Evolutionary conservation across 2,329 filamentous ascomycete genomes (phyloP).

Genomic region (Cordyceps pruinosa): DNA sequence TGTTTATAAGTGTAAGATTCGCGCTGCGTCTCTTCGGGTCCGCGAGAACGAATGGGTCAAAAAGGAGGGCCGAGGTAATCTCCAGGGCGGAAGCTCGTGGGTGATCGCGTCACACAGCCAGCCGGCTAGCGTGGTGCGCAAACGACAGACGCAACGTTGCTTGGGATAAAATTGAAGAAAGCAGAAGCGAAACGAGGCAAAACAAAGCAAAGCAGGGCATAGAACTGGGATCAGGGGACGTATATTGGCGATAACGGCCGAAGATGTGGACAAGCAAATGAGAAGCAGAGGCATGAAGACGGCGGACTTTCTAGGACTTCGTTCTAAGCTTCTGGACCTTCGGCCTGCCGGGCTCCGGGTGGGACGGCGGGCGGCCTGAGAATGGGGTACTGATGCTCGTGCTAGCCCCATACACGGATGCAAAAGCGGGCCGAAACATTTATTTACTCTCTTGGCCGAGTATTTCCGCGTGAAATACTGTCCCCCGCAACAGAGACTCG

Average conservation of each 20-base stretch:
- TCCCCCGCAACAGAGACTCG: too few relatives aligned
- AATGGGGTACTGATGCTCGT: too few relatives aligned
- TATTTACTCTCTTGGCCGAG: neutral
- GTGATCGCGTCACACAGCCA: neutral
- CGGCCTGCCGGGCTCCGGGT: conserved; percentile 9
- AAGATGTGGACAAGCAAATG: neutral
- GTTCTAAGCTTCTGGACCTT: neutral
- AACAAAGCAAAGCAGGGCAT: neutral
- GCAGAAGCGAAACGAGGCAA: neutral
- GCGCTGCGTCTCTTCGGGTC: neutral
- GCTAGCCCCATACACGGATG: too few relatives aligned
- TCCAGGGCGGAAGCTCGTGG: neutral
- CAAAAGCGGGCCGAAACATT: neutral
- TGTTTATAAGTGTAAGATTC: neutral
- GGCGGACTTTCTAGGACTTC: neutral
- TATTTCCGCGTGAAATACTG: neutral
- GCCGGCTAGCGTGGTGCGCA: neutral
- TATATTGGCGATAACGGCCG: neutral
- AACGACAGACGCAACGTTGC: neutral
- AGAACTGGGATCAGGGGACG: neutral
- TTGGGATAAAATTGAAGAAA: neutral
- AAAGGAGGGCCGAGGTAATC: neutral
- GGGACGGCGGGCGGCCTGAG: neutral
- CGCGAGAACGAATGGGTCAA: neutral
- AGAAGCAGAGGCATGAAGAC: neutral